Base-by-base conservation (phyloP, 2,329 filamentous ascomycete genomes). In the Nannizzia gypsea region DNA sequence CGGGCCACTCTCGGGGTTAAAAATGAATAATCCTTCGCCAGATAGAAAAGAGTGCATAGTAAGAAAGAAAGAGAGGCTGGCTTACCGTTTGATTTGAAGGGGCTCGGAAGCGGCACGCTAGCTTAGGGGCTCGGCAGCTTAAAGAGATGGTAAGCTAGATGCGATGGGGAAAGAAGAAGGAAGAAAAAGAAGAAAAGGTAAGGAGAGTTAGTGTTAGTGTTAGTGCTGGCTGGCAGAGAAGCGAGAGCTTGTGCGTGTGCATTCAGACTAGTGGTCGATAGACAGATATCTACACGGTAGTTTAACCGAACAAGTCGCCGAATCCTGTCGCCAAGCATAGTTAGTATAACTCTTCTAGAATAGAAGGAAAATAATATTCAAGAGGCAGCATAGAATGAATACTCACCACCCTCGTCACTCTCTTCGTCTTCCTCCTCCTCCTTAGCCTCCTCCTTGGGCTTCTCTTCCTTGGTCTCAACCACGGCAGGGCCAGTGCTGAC, bases 401-500 rank as follows among this genome's bases (percentile, higher is more conserved):
- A 42, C 62, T 46, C 77, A 76, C 48, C 48, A n/a, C 81, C 74
- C 66, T 81, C 81, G 56, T 81, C 86, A 69, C 85, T 80, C 67
- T 83, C 81, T 70, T 86, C 83, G 70, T 79, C 86, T 69, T 85
- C 79, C 67, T 83, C 81, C 70, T 86, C 83, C 70, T 84, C 81
- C 73, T 85, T 80, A 64, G 84, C 80, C 72, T 84, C 79, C 71
- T 83, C 80, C 68, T 81, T 79, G 59, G 76, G 79, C 64, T 78
- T 80, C 59, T 75, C 76, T 64, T 77, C 78, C 63, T 46, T 46
- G 58, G 78, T 77, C 60, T 83, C 79, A 62, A 80, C 80, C 60
- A 85, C 87, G 66, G 75, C 83, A 61, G 92, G 90, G 67, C 87
- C 90, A 67, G 91, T 81, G 56, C 89, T 76, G 66, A 92, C 93